Percentiles rank a stretch among this genome's conserved stretches.
Evolutionary conservation across 345 rosid species (phyloP).

Genomic region (Adansonia digitata): DNA sequence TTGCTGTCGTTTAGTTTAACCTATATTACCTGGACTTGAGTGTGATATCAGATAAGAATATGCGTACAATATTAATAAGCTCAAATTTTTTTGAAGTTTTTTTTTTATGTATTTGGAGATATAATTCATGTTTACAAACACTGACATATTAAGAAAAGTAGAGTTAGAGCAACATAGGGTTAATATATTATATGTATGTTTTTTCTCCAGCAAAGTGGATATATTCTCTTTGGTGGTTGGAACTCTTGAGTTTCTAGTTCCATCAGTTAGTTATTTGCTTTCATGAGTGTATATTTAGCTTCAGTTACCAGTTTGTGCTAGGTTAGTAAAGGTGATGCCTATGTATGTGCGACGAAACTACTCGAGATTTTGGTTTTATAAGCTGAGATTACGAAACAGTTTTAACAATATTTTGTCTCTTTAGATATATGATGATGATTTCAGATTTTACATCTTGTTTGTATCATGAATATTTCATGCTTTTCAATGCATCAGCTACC

Average conservation of each 20-base stretch:
- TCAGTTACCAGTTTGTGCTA: background rate
- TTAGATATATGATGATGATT: background rate
- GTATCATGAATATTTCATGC: background rate
- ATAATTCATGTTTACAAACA: too few relatives aligned
- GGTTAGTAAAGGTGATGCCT: background rate
- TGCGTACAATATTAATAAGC: too few relatives aligned
- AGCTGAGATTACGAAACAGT: background rate
- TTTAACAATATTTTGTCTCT: background rate
- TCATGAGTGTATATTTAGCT: background rate
- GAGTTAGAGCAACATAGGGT: too few relatives aligned
- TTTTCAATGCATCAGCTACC: conserved; percentile 44
- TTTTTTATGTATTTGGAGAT: too few relatives aligned
- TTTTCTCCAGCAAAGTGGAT: background rate
- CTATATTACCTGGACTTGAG: too few relatives aligned
- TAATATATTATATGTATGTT: background rate
- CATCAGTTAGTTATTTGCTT: background rate
- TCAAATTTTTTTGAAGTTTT: too few relatives aligned
- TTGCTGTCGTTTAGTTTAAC: background rate
- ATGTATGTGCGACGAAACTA: background rate
- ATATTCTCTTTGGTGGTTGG: background rate
- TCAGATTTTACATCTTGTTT: background rate
- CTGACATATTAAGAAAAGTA: too few relatives aligned
- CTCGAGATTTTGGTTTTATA: background rate
- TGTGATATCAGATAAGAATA: too few relatives aligned
- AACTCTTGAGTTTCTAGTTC: background rate